Evolutionary conservation across 192 early-diverging fungal species (phyloP), one percentile per base, ranked within the genome.

Genomic region (Podila minutissima): DNA sequence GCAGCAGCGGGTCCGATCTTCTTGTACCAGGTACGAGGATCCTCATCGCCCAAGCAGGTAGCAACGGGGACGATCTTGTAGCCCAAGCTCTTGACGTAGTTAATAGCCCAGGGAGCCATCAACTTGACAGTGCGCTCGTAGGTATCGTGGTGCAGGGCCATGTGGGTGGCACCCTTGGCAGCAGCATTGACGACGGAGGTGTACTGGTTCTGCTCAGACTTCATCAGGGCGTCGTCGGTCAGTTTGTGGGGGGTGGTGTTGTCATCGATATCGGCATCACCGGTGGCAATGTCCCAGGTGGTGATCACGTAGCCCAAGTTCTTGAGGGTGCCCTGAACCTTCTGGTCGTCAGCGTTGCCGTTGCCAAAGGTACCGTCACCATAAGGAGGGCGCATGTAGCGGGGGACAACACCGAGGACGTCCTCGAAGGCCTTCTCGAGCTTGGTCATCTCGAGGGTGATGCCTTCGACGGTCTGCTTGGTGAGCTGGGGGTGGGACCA

Each of bases 301-400:
- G 76, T 73, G 28, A 81, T 74, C 5, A 69, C 72, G 29, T 81
- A 81, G 32, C 76, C 76, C 32, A 81, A 13, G n/a, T 3, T 22
- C 70, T 69, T 72, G 37, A 81, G 59, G 6, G 71, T 63, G 5
- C 17, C 13, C 49, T 74, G 70, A 15, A 72, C 70, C 50, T 63
- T 73, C 19, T 61, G 55, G 62, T 76, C 74, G 12, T 46, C 41
- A 22, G 65, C 74, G 22, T 64, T 72, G 20, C 67, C 74, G 41
- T 59, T 20, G 15, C 57, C 41, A 17, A 72, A 66, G 13, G 81
- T 71, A 55, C 83, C 83, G 13, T 83, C 87, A 48, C 85, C 87
- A 74, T 67, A 91, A 1, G 91, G 91, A 24, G 90, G 89, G 24
- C 92, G 86, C 63, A 91, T 84, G 67, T 89, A 93, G 1, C 62